Evolutionary conservation across 2,329 filamentous ascomycete genomes (phyloP).

Genomic region (Paecilomyces niveus): DNA sequence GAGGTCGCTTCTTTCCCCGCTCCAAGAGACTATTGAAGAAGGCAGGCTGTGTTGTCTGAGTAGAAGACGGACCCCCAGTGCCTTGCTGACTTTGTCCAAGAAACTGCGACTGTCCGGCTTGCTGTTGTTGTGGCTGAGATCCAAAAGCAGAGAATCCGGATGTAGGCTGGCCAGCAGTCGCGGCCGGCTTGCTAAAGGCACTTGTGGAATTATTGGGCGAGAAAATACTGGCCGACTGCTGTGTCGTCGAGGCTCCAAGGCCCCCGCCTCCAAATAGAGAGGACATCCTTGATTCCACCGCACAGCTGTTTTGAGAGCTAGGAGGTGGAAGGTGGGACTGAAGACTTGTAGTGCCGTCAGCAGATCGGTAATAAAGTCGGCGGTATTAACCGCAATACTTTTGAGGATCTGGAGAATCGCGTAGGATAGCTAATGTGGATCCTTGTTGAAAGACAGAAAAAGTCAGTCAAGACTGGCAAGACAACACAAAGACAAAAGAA

Average conservation of each 20-base stretch:
- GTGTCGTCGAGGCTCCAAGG: constrained; percentile 7
- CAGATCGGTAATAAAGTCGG: neutral
- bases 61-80: constrained; percentile 14
- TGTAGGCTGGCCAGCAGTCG: constrained; percentile 14
- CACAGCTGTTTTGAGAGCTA: neutral
- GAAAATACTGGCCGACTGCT: constrained; percentile 19
- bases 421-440: neutral
- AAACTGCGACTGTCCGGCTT: constrained; percentile 14
- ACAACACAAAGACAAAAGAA: neutral
- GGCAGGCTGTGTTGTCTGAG: constrained; percentile 43
- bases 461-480: neutral
- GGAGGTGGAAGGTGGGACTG: neutral
- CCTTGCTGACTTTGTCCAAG: constrained; percentile 20
- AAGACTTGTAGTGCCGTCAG: neutral
- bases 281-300: constrained; percentile 4
- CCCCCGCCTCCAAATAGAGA: constrained; percentile 22
- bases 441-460: neutral
- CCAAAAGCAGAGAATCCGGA: constrained; percentile 19
- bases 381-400: neutral
- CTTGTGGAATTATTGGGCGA: constrained; percentile 19
- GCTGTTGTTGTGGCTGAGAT: constrained; percentile 19
- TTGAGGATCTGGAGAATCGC: neutral
- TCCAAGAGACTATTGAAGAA: constrained; percentile 61
- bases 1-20: constrained; percentile 59
- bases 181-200: constrained; percentile 16